Conservation (phyloP, 2,329 filamentous ascomycete species). For the Cladobotryum protrusum region DNA sequence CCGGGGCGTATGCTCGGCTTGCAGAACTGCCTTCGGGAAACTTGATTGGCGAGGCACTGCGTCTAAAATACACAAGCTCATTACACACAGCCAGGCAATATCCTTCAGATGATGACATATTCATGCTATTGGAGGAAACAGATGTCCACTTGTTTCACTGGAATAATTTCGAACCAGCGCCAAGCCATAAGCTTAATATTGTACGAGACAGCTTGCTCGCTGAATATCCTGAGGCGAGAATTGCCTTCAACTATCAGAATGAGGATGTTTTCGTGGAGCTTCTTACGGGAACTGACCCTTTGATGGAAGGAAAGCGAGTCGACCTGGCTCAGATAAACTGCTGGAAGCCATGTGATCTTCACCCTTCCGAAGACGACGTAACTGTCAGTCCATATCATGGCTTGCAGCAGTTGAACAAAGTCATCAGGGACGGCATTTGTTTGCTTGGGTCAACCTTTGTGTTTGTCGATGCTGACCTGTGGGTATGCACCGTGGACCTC, state of each 20-base stretch:
- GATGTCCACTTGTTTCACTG: constrained; percentile 1
- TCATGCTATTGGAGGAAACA: constrained; percentile 1
- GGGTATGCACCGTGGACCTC: constrained; percentile 5
- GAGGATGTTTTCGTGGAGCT: background rate
- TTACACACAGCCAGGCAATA: background rate
- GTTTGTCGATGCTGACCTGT: constrained; percentile 2
- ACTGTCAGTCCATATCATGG: background rate
- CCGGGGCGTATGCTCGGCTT: too few species aligned
- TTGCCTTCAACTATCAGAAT: background rate
- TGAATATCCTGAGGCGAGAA: background rate
- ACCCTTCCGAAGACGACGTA: background rate
- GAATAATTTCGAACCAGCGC: background rate
- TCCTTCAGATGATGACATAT: constrained; percentile 1
- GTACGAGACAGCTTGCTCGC: background rate
- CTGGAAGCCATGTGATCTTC: background rate
- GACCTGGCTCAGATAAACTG: background rate
- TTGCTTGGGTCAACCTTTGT: constrained; percentile 1
- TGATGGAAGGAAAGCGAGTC: background rate
- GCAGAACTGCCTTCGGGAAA: constrained; percentile 3
- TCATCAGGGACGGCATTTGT: background rate
- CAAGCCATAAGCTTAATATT: background rate
- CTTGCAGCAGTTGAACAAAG: background rate
- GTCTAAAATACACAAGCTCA: background rate
- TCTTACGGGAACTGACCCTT: background rate
- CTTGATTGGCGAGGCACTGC: background rate